Base-by-base conservation (phyloP, 2,329 filamentous ascomycete species). In the Grosmannia huntii region DNA sequence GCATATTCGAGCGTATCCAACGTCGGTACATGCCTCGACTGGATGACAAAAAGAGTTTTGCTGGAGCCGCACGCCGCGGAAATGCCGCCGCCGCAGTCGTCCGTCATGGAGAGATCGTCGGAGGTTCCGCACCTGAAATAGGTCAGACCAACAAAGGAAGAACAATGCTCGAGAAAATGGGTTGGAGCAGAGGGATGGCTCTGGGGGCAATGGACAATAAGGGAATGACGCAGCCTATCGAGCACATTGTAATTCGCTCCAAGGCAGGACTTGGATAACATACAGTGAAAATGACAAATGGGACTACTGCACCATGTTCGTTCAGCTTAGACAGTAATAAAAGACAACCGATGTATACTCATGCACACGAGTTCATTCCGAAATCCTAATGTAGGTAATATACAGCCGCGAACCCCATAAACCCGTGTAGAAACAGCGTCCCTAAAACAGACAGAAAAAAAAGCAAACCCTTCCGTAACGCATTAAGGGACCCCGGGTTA, bases 101-200 rank as follows among this genome's bases (percentile, higher is more conserved):
- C 64, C 81, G 80, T 61, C 88, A 97, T 66, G 94, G 94, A 21
- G 91, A 97, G 63, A 75, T 95, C 31, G 90, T 97, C 2, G 94
- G 92, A 53, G 89, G 82, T 1, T 82, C 84, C 53, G 91, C 92
- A 1, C 88, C 90, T 12, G 91, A 96, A 69, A 78, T 99, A 36
- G 88, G 89, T 1, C 75, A 77, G 5, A 87, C 87, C 57, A 97
- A 96, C 68, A 89, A 83, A 64, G 94, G 94, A 12, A 82, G 90
- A 55, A 83, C 84, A 3, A 88, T 99, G 83, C 73, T 99, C 62
- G 90, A 95, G 73, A 97, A 94, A 73, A 97, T 97, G 94, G 94
- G 94, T 4, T 99, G 94, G 91, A 87, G 82, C 61, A 86, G 79
- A 56, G 94, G 94, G 5, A 95, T 86, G 67, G 88, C 87, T 1